phyloP scores from a whole-genome alignment of 73 alveolate species.

The Urostyla sp. region DNA sequence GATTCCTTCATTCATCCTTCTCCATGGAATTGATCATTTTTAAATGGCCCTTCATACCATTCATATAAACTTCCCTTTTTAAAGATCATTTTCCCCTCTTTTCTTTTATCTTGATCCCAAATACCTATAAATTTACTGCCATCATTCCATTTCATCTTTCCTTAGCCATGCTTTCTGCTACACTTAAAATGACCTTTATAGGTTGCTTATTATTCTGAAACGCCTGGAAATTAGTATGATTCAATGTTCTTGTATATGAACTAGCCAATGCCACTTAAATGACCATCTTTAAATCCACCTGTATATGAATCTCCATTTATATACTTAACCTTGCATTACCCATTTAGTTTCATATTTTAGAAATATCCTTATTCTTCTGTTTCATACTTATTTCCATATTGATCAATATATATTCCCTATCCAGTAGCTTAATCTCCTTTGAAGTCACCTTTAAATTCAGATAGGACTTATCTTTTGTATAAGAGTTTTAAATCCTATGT shows the following conservation, averaged over 20 bases:
- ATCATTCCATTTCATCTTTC: conserved; percentile 56
- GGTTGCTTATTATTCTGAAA: conserved; percentile 13
- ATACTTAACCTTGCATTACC: conserved; percentile 21
- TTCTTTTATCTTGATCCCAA: conserved; percentile 48
- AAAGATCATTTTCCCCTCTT: conserved; percentile 12
- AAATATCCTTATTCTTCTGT: conserved; percentile 21
- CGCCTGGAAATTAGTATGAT: neutral
- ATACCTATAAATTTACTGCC: conserved; percentile 68
- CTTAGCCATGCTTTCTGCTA: conserved; percentile 59
- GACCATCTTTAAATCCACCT: conserved; percentile 59
- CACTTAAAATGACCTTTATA: conserved; percentile 51
- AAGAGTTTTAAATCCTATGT: too few species aligned
- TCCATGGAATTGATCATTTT: conserved; percentile 52
- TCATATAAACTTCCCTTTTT: conserved; percentile 6
- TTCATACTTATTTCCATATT: conserved; percentile 59
- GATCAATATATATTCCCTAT: conserved; percentile 63
- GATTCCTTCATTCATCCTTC: neutral
- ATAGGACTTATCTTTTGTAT: too few species aligned
- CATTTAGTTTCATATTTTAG: conserved; percentile 27
- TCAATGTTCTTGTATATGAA: neutral
- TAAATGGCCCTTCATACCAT: conserved; percentile 44
- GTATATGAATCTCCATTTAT: conserved; percentile 51
- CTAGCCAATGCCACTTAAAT: conserved; percentile 31
- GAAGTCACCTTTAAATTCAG: conserved; percentile 78
- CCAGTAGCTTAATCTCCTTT: conserved; percentile 77